Evolutionary conservation across 2,329 filamentous ascomycete genomes (phyloP).

Genomic region (Cladosporium sp.): DNA sequence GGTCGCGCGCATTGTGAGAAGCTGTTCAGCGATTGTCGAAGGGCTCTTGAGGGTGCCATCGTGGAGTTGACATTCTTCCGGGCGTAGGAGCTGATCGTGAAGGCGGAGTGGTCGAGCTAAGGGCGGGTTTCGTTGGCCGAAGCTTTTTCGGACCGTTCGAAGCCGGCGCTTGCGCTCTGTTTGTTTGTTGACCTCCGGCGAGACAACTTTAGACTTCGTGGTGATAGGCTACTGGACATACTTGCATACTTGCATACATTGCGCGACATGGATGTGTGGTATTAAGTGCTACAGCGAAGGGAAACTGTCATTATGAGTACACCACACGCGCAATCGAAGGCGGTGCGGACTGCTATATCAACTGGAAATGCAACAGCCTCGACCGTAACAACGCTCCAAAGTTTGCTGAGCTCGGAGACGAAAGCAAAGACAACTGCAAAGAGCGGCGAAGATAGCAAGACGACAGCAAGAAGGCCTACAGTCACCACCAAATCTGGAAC

Average conservation of each 20-base stretch:
- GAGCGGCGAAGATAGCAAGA: not conserved
- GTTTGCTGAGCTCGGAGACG: conserved; percentile 19
- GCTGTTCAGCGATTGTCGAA: conserved; percentile 11
- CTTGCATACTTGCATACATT: conserved; percentile 6
- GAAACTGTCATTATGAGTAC: conserved; percentile 15
- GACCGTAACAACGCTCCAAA: conserved; percentile 25
- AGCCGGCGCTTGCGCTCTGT: conserved; percentile 1
- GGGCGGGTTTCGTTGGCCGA: conserved; percentile 2
- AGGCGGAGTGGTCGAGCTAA: not conserved
- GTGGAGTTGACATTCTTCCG: conserved; percentile 1
- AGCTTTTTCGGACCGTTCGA: conserved; percentile 10
- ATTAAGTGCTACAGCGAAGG: not conserved
- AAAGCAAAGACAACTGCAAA: conserved; percentile 10
- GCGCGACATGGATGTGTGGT: conserved; percentile 1
- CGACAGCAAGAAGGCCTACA: not conserved
- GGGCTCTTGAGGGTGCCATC: conserved; percentile 16
- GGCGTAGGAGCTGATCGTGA: too few species aligned
- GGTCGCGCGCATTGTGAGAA: conserved; percentile 10
- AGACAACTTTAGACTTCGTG: conserved; percentile 4
- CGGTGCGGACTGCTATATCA: conserved; percentile 20
- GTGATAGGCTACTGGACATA: conserved; percentile 4
- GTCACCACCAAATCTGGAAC: not conserved
- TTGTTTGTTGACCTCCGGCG: conserved; percentile 9
- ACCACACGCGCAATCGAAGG: conserved; percentile 13
- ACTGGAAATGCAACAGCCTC: conserved; percentile 19